Evolutionary conservation across 352 stramenopile species (phyloP).

Genomic region (Phytophthora macrochlamydospora): DNA sequence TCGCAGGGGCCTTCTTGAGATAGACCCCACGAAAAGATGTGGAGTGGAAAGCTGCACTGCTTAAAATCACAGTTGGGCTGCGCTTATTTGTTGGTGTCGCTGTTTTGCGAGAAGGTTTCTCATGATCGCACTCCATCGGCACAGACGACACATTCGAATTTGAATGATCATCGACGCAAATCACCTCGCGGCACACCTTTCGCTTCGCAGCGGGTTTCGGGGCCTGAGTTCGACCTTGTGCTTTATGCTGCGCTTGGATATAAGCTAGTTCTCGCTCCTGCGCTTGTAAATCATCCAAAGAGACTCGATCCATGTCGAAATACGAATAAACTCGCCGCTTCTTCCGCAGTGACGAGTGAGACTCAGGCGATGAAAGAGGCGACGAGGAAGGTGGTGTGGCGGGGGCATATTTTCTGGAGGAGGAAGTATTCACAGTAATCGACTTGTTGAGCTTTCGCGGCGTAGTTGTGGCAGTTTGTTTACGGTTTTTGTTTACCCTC

Average conservation of each 20-base stretch:
- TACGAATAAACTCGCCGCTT: conserved; percentile 16
- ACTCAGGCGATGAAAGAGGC: conserved; percentile 1
- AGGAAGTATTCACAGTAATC: background rate
- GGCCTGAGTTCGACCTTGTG: conserved; percentile 7
- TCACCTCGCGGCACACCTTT: conserved; percentile 19
- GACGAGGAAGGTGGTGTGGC: background rate
- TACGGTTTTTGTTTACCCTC: background rate
- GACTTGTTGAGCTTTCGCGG: too few relatives aligned
- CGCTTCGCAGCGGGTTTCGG: conserved; percentile 9
- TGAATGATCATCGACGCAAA: conserved; percentile 18
- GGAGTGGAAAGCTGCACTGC: conserved; percentile 23
- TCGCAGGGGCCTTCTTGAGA: conserved; percentile 23
- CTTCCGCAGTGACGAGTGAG: conserved; percentile 21
- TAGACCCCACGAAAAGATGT: conserved; percentile 38
- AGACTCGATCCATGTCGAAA: conserved; percentile 31
- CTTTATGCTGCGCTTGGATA: conserved; percentile 34
- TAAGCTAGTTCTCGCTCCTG: conserved; percentile 49
- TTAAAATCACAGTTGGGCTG: background rate
- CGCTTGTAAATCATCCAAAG: conserved; percentile 41
- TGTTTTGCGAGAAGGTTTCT: conserved; percentile 1
- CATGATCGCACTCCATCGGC: conserved; percentile 1
- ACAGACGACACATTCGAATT: conserved; percentile 6
- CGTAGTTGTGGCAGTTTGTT: background rate
- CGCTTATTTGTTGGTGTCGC: background rate
- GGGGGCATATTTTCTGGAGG: background rate